Conservation (phyloP, 2,329 filamentous ascomycete genomes). For the Orbilia javanica region DNA sequence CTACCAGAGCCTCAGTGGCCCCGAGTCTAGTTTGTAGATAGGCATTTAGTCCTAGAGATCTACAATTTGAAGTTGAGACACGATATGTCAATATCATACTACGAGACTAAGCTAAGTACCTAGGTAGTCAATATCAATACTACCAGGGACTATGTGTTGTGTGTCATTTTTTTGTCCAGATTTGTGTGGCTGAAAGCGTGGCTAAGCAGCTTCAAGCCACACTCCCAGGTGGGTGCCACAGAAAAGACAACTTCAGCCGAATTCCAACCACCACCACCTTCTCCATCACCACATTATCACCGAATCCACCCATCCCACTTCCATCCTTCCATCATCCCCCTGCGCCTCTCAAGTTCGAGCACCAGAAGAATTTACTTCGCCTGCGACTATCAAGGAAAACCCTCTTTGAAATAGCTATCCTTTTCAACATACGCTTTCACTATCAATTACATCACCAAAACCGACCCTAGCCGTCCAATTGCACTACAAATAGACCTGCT, state of each 20-base stretch:
- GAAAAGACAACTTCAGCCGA: slow-evolving; percentile 51
- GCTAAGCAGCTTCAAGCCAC: too few relatives aligned
- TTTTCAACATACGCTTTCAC: background rate
- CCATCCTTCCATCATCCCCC: background rate
- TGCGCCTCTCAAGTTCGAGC: background rate
- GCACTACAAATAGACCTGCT: background rate
- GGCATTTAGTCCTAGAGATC: too few relatives aligned
- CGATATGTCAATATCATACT: too few relatives aligned
- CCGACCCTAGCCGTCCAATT: slow-evolving; percentile 20
- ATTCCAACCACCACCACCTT: slow-evolving; percentile 35
- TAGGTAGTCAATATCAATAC: too few relatives aligned
- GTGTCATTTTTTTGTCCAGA: background rate
- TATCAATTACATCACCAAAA: background rate
- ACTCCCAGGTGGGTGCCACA: too few relatives aligned
- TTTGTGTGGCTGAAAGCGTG: slow-evolving; percentile 14
- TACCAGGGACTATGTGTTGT: background rate
- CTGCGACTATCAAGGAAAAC: background rate
- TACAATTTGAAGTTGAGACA: too few relatives aligned
- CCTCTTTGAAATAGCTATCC: background rate
- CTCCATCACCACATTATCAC: slow-evolving; percentile 21
- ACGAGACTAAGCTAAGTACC: too few relatives aligned
- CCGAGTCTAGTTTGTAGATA: too few relatives aligned
- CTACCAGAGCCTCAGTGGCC: too few relatives aligned
- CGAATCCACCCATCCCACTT: slow-evolving; percentile 29
- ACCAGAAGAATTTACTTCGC: background rate